Base-by-base conservation (phyloP, 2,329 filamentous ascomycete species). In the Aspergillus puulaauensis region DNA sequence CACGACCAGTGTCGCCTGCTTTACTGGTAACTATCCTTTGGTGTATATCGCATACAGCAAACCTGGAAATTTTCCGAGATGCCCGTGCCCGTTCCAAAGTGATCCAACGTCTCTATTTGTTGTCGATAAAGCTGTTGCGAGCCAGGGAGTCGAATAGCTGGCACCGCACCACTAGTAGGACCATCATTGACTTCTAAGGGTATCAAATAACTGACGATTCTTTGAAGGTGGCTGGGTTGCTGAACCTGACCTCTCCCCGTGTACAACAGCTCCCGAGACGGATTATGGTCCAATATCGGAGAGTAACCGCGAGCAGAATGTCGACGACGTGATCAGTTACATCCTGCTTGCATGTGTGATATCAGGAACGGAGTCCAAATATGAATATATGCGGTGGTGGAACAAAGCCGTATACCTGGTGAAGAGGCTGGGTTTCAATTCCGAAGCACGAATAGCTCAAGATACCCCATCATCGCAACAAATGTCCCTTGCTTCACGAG, bases 311-410 rank as follows among this genome's bases (percentile, higher is more conserved):
- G 44, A 54, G 17, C 52, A 40, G 7, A 44, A 40, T 31, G 46
- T 58, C 7, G 79, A 80, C 57, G 77, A 78, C 54, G 77, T 81
- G 19, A 63, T 81, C n/a, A 77, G 77, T 0, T 77, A 79, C 21
- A 71, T 77, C 6, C 72, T 81, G 1, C 67, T 82, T 6, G 74
- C 76, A 12, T 77, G 81, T 31, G 77, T 77, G 0, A 75, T 80
- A 4, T 82, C 79, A 0, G 79, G 77, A 0, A 74, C 78, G 11
- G 78, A 81, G 50, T 80, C 79, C 71, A 82, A 81, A 62, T 74
- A 76, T 4, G 80, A 82, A 58, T 77, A 74, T 57, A 70, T 78
- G 52, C 78, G 75, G 57, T 82, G 79, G 79, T 80, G 76, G 76
- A 75, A 73, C 57, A 79, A 80, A 60, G 74, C 78, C 1, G 64